Conservation (phyloP, 306 rosid genomes). For the Cucurbita ficifolia region DNA sequence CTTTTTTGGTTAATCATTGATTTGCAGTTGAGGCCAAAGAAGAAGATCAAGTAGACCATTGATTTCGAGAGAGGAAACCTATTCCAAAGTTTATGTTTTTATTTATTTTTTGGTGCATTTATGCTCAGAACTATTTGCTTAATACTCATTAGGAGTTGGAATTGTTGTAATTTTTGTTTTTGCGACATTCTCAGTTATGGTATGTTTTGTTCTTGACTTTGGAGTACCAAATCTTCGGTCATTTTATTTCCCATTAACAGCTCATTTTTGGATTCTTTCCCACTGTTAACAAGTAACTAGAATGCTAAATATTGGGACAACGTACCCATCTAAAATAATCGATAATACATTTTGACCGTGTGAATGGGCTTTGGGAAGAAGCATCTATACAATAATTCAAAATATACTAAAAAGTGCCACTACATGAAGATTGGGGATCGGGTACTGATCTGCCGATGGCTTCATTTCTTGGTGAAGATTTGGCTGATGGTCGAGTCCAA, state of each 20-base stretch:
- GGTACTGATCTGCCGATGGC: background rate
- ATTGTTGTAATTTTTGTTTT: background rate
- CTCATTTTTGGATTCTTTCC: background rate
- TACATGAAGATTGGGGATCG: background rate
- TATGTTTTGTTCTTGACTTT: background rate
- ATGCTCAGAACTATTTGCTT: slow-evolving; percentile 1
- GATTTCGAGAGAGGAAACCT: background rate
- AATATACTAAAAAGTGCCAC: background rate
- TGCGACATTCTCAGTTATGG: background rate
- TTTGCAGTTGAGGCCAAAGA: slow-evolving; percentile 97
- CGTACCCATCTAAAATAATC: background rate
- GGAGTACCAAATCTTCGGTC: background rate
- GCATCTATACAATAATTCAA: background rate
- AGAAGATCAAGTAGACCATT: slow-evolving; percentile 79
- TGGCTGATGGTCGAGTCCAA: background rate
- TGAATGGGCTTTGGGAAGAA: background rate
- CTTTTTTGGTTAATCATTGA: background rate
- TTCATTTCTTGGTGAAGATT: background rate
- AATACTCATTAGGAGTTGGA: background rate
- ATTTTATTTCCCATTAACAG: background rate
- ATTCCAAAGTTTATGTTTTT: slow-evolving; percentile 8
- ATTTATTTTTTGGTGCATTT: slow-evolving; percentile 7
- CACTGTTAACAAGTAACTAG: background rate
- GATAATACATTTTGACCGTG: background rate
- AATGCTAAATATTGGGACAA: background rate